Conservation (phyloP, 1,139 yeast species). For the Debaryomycetaceae sp. region DNA sequence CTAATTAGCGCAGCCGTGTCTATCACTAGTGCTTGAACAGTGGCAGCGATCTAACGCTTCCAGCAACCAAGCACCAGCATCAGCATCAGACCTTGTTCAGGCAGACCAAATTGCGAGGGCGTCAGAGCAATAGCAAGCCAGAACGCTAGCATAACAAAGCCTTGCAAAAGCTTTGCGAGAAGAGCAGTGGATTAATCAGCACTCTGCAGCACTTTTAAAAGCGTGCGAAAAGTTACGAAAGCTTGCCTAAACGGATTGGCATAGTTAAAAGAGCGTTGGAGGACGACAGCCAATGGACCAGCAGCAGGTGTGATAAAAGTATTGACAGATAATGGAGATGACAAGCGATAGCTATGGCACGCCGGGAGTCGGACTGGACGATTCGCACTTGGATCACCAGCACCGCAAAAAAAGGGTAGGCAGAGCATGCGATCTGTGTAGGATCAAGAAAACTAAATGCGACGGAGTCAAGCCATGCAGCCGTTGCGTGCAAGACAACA, state of each 20-base stretch:
- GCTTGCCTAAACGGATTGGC: background rate
- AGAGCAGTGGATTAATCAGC: too few species aligned
- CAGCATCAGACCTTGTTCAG: too few species aligned
- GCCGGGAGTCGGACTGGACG: conserved; percentile 1
- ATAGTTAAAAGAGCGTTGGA: background rate
- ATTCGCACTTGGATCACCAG: conserved; percentile 7
- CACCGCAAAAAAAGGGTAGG: conserved; percentile 66
- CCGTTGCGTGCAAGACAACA: conserved; percentile 65
- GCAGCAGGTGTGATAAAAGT: conserved; percentile 25
- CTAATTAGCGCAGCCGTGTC: too few species aligned
- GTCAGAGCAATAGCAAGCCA: too few species aligned
- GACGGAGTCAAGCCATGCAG: conserved; percentile 78
- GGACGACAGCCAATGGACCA: conserved; percentile 60
- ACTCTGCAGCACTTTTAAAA: background rate
- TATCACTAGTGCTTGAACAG: too few species aligned
- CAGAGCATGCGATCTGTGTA: conserved; percentile 78
- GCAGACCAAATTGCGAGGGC: too few species aligned
- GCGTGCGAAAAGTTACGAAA: background rate
- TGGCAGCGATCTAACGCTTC: too few species aligned
- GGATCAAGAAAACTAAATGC: conserved; percentile 72
- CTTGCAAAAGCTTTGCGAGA: too few species aligned
- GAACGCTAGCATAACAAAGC: too few species aligned
- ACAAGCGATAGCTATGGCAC: background rate
- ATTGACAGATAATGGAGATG: background rate
- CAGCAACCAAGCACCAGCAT: too few species aligned